Percentiles rank a stretch among this genome's conserved stretches.
These are phyloP conservation scores for Pulveroboletus sp. DNA, from an alignment of 1,284 basidiomycete species.

Conservation along the genomic window DNA sequence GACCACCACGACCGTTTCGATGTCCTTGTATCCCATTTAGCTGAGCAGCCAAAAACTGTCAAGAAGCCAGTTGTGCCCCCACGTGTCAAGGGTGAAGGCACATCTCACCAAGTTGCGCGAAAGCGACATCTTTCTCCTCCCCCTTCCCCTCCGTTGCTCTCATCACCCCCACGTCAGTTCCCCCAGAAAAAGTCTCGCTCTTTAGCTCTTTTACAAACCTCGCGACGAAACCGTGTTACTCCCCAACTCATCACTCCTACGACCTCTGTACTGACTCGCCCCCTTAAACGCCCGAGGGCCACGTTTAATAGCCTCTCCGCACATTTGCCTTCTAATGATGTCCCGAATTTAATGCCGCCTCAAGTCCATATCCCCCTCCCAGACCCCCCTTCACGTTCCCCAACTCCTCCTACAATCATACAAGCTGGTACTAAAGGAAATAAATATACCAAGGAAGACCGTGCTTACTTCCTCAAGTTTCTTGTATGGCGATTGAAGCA, in stretches of 20 bases:
- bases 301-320: conserved; percentile 59
- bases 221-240: conserved; percentile 18
- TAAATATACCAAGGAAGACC: conserved; percentile 61
- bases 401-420: conserved; percentile 54
- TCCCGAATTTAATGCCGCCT: conserved; percentile 48
- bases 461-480: conserved; percentile 60
- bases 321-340: conserved; percentile 36
- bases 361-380: conserved; percentile 54
- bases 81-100: conserved; percentile 11
- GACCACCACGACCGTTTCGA: conserved; percentile 60
- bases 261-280: conserved; percentile 24
- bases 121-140: conserved; percentile 25
- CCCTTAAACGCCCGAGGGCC: conserved; percentile 31
- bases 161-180: conserved; percentile 4
- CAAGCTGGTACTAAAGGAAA: conserved; percentile 44
- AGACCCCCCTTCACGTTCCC: conserved; percentile 59
- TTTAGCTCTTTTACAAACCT: conserved; percentile 14
- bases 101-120: conserved; percentile 27
- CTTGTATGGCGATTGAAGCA: conserved; percentile 54
- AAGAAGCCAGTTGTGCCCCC: conserved; percentile 45
- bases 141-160: background rate
- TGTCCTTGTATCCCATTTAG: conserved; percentile 38
- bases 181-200: conserved; percentile 14
- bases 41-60: conserved; percentile 35
- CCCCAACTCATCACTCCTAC: conserved; percentile 11